These are phyloP conservation scores for Aspergillus panamensis DNA, from an alignment of 495 filamentous ascomycete genomes.

Conservation along the genomic window DNA sequence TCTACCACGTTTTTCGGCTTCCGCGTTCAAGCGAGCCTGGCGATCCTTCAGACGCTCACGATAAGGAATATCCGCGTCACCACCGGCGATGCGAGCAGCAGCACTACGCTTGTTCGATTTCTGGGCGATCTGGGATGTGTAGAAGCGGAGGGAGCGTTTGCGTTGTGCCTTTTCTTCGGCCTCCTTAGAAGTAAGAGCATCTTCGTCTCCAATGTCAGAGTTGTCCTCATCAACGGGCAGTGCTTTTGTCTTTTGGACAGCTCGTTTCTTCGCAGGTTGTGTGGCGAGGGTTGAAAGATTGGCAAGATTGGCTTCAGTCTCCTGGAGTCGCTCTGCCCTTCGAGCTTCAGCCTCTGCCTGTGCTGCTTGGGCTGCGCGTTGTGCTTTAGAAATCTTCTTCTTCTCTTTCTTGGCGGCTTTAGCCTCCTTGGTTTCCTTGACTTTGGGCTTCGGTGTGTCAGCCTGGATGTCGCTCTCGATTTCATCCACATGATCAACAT, in stretches of 20 bases:
- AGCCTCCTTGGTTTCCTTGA: slow-evolving; percentile 28
- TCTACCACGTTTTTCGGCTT: slow-evolving; percentile 81
- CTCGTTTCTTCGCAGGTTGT: slow-evolving; percentile 30
- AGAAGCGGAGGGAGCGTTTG: slow-evolving; percentile 89
- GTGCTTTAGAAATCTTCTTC: slow-evolving; percentile 49
- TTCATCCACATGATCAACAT: slow-evolving; percentile 19
- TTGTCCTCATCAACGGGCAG: slow-evolving; percentile 40
- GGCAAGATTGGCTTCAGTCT: slow-evolving; percentile 68
- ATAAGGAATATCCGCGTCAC: slow-evolving; percentile 88
- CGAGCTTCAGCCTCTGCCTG: slow-evolving; percentile 51
- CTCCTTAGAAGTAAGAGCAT: slow-evolving; percentile 55
- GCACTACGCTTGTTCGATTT: slow-evolving; percentile 80
- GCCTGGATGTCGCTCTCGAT: slow-evolving; percentile 18
- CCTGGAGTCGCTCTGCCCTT: slow-evolving; percentile 51
- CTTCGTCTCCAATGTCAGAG: slow-evolving; percentile 68
- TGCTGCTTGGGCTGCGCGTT: slow-evolving; percentile 49
- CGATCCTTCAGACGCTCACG: slow-evolving; percentile 82
- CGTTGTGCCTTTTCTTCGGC: slow-evolving; percentile 78
- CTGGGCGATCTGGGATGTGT: slow-evolving; percentile 92
- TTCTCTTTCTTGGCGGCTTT: slow-evolving; percentile 33
- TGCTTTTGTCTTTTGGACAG: slow-evolving; percentile 34
- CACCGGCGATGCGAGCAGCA: slow-evolving; percentile 81
- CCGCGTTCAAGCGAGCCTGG: slow-evolving; percentile 75
- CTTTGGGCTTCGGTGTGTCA: slow-evolving; percentile 21
- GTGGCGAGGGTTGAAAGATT: slow-evolving; percentile 51